Evolutionary conservation across 108 stramenopile genomes (phyloP), one percentile per base, ranked within the genome.

Genomic region (Cafeteria roenbergensis): DNA sequence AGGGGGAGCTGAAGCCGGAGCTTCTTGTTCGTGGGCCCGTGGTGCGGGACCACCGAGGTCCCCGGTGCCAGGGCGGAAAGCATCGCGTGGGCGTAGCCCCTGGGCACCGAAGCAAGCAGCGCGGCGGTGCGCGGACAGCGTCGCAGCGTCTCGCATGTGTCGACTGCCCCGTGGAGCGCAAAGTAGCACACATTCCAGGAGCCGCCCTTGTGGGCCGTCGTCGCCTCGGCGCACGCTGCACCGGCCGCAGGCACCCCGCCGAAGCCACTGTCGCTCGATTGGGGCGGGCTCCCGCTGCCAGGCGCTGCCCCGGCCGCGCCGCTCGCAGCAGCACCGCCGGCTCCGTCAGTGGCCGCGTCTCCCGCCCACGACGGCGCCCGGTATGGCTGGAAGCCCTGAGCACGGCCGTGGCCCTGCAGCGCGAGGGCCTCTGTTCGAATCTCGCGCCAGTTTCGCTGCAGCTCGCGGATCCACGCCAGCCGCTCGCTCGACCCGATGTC

Each of bases 21-120:
- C 55, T 81, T 79, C 53, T 83, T 83, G 42, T 81, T 79, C 28
- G 80, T 83, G 1, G 82, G 80, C 3, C 82, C 82, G 57, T 70
- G 35, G 66, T 82, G 82, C 22, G 57, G 34, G n/a, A 57, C 67
- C 22, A 82, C 63, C 33, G 80, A 79, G 21, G 74, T 79, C 12
- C 57, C 58, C 0, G 75, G 69, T 8, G 70, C 72, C 31, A 78
- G 51, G 26, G 69, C 69, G 1, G 78, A 78, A 36, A 82, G 80
- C 25, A 82, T 75, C 24, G 78, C 73, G 60, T 82, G 81, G 2
- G 38, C 28, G 66, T 82, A 75, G 8, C 38, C 58, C 0, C 66
- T 42, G 24, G 24, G 24, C 2, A n/a, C 2, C 52, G 52, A n/a
- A n/a, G n/a, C n/a, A n/a, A n/a, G n/a, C n/a, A n/a, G n/a, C n/a